These are phyloP conservation scores for Floccularia luteovirens DNA, from an alignment of 768 basidiomycete species.

Conservation along the genomic window DNA sequence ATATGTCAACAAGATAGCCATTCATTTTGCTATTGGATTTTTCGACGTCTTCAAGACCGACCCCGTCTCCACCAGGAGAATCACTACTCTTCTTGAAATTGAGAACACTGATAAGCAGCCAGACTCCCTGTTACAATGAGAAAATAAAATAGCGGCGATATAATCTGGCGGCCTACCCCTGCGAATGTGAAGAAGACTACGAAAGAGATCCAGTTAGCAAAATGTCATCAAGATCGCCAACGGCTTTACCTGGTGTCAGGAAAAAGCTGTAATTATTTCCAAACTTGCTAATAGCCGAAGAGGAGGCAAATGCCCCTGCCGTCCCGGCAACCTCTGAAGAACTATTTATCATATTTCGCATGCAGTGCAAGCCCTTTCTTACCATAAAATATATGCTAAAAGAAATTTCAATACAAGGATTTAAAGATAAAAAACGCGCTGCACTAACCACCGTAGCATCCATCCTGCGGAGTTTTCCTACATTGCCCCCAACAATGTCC, in stretches of 20 bases:
- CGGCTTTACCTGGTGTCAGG: slow-evolving; percentile 19
- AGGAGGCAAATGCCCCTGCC: slow-evolving; percentile 19
- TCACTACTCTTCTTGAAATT: slow-evolving; percentile 12
- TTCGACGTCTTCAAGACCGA: slow-evolving; percentile 15
- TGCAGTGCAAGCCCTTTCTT: not conserved
- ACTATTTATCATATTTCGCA: not conserved
- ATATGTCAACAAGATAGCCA: slow-evolving; percentile 15
- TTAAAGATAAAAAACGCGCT: not conserved
- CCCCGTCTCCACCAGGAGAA: slow-evolving; percentile 10
- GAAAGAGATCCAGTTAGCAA: too few relatives aligned
- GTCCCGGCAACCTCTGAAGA: slow-evolving; percentile 19
- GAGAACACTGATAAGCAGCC: slow-evolving; percentile 18
- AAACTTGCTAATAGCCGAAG: slow-evolving; percentile 20
- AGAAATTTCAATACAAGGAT: not conserved
- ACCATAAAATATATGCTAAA: slow-evolving; percentile 21
- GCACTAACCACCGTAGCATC: slow-evolving; percentile 19
- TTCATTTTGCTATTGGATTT: slow-evolving; percentile 7
- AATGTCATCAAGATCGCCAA: too few relatives aligned
- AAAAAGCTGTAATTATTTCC: slow-evolving; percentile 27
- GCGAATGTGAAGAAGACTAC: slow-evolving; percentile 21
- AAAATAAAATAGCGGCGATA: not conserved
- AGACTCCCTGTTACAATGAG: slow-evolving; percentile 5
- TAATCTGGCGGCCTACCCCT: slow-evolving; percentile 6
- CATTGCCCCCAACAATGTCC: slow-evolving; percentile 24
- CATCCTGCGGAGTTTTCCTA: slow-evolving; percentile 22